Evolutionary conservation across 176 grass and related monocot species (phyloP).

Genomic region (Oryza punctata): DNA sequence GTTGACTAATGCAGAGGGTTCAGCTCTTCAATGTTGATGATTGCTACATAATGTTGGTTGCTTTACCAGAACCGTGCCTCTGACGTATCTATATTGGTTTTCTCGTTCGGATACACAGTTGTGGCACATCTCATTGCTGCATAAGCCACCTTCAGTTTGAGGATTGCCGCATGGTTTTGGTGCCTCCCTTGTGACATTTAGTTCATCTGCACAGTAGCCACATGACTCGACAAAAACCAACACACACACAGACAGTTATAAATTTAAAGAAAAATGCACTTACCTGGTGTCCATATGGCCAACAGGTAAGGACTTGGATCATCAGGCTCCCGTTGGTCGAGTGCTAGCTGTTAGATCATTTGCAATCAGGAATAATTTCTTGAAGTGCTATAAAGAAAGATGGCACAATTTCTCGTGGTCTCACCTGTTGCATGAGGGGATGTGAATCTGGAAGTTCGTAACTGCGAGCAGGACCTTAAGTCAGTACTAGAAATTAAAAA

Average conservation of each 20-base stretch:
- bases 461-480: constrained; percentile 50
- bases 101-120: constrained; percentile 50
- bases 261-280: constrained; percentile 31
- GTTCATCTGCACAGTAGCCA: constrained; percentile 54
- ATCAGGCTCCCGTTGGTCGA: constrained; percentile 69
- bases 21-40: constrained; percentile 18
- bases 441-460: constrained; percentile 96
- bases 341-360: constrained; percentile 67
- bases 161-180: constrained; percentile 42
- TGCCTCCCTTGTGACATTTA: constrained; percentile 52
- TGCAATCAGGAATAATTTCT: constrained; percentile 38
- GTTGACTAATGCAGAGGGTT: constrained; percentile 18
- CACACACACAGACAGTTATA: background rate
- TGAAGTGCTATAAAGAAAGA: constrained; percentile 30
- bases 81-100: constrained; percentile 69
- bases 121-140: constrained; percentile 52
- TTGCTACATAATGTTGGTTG: constrained; percentile 36
- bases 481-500: constrained; percentile 41
- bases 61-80: constrained; percentile 86
- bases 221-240: constrained; percentile 23
- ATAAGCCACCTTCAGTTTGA: constrained; percentile 50
- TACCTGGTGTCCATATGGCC: constrained; percentile 73
- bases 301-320: constrained; percentile 92
- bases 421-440: constrained; percentile 67
- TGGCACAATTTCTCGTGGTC: constrained; percentile 55